Conservation (phyloP, 441 rosid genomes). For the Metrosideros polymorpha region DNA sequence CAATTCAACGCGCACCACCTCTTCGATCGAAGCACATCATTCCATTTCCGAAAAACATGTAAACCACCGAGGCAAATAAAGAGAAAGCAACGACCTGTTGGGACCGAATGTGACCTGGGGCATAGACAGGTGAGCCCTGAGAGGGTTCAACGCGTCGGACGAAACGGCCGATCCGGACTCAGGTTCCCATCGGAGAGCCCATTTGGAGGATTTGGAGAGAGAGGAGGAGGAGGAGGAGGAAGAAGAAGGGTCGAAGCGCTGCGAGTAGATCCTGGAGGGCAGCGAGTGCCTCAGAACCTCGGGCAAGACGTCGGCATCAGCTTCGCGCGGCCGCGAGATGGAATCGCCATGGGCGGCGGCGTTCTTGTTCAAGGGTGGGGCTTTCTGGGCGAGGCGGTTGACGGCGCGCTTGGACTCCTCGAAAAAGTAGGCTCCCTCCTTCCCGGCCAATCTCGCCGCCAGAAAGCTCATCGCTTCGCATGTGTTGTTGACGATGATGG, state of each 20-base stretch:
- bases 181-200: constrained; percentile 43
- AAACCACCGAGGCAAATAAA: not conserved
- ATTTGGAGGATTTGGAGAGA: constrained; percentile 61
- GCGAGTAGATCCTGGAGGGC: constrained; percentile 47
- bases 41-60: not conserved
- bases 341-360: constrained; percentile 8
- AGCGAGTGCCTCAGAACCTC: constrained; percentile 80
- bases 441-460: constrained; percentile 74
- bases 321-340: constrained; percentile 16
- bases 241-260: constrained; percentile 48
- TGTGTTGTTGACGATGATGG: fast-evolving
- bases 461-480: constrained; percentile 60
- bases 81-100: constrained; percentile 38
- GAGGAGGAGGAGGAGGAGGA: constrained; percentile 57
- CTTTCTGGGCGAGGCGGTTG: constrained; percentile 60
- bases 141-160: constrained; percentile 69
- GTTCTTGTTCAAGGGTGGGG: not conserved
- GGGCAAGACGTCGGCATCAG: constrained; percentile 71
- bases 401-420: constrained; percentile 86
- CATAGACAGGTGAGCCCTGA: constrained; percentile 62
- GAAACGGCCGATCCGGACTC: constrained; percentile 24
- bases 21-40: not conserved
- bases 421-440: constrained; percentile 86
- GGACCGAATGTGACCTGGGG: constrained; percentile 94
- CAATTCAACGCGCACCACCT: not conserved